Conservation (phyloP, 2,329 filamentous ascomycete species). For the Alternaria sp. region DNA sequence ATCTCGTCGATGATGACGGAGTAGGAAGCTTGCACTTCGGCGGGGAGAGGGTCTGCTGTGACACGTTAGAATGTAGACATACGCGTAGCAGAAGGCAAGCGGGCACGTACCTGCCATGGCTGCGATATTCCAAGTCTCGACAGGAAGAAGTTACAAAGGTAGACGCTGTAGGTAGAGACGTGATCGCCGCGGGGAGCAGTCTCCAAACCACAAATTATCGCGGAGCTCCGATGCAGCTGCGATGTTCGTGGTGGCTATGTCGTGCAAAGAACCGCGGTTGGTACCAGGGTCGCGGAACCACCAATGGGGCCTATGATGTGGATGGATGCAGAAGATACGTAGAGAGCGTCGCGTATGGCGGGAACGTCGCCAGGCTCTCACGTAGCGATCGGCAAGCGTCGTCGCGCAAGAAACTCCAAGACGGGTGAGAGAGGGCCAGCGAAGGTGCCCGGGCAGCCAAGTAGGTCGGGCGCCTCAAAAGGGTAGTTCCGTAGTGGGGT, state of each 20-base stretch:
- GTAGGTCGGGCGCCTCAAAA: slow-evolving; percentile 25
- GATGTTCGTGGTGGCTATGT: slow-evolving; percentile 3
- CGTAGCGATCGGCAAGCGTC: slow-evolving; percentile 10
- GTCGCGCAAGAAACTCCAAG: slow-evolving; percentile 20
- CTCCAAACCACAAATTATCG: background rate
- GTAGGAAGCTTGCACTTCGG: slow-evolving; percentile 58
- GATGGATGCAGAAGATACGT: slow-evolving; percentile 4
- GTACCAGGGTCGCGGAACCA: slow-evolving; percentile 3
- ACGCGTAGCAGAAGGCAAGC: slow-evolving; percentile 1
- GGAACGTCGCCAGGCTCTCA: slow-evolving; percentile 9
- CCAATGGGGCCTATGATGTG: background rate
- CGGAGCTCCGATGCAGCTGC: slow-evolving; percentile 12
- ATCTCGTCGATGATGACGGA: slow-evolving; percentile 68
- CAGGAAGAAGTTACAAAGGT: background rate
- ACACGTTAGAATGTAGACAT: slow-evolving; percentile 14
- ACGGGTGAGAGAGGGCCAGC: slow-evolving; percentile 25
- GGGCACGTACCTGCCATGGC: slow-evolving; percentile 40
- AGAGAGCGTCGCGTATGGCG: slow-evolving; percentile 15
- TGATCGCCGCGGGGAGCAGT: background rate
- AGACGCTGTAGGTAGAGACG: slow-evolving; percentile 1
- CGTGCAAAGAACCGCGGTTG: slow-evolving; percentile 1
- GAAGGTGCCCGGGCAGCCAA: slow-evolving; percentile 3
- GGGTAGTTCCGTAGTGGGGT: slow-evolving; percentile 36
- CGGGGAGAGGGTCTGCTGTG: slow-evolving; percentile 48
- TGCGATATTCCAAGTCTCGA: slow-evolving; percentile 13